Evolutionary conservation across 768 basidiomycete genomes (phyloP).

Genomic region (Clathrus columnatus): DNA sequence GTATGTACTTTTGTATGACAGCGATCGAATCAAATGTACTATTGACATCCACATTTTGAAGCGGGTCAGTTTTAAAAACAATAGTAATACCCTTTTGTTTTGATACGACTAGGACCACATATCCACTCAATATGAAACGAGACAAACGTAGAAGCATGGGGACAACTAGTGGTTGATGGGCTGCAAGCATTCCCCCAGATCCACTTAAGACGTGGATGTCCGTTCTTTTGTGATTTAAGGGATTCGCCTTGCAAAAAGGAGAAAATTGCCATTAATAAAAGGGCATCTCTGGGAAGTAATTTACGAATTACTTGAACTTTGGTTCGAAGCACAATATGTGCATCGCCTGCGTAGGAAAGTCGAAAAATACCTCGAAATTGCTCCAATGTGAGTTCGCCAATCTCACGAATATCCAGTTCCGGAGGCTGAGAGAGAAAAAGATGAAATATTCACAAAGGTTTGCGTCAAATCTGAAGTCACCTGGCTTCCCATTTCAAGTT

Average conservation of each 20-base stretch:
- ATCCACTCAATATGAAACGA: slow-evolving; percentile 88
- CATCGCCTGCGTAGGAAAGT: slow-evolving; percentile 90
- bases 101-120: slow-evolving; percentile 95
- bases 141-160: slow-evolving; percentile 97
- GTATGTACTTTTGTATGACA: slow-evolving; percentile 96
- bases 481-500: slow-evolving; percentile 98
- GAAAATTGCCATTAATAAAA: slow-evolving; percentile 2
- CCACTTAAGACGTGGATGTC: slow-evolving; percentile 82
- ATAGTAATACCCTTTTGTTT: slow-evolving; percentile 97
- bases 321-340: slow-evolving; percentile 75
- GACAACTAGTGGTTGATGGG: slow-evolving; percentile 90
- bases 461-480: slow-evolving; percentile 32
- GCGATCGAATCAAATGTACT: slow-evolving; percentile 97
- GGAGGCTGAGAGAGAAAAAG: slow-evolving; percentile 56
- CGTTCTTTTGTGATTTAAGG: slow-evolving; percentile 84
- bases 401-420: slow-evolving; percentile 93
- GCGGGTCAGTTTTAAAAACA: slow-evolving; percentile 98
- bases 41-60: slow-evolving; percentile 96
- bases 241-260: slow-evolving; percentile 64
- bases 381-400: slow-evolving; percentile 91
- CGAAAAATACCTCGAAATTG: slow-evolving; percentile 97
- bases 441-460: neutral
- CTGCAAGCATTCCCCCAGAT: slow-evolving; percentile 83
- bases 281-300: neutral
- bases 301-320: slow-evolving; percentile 69